Evolutionary conservation across 768 basidiomycete species (phyloP), one percentile per base, ranked within the genome.

Genomic region (Termitomyces bulborhizus): DNA sequence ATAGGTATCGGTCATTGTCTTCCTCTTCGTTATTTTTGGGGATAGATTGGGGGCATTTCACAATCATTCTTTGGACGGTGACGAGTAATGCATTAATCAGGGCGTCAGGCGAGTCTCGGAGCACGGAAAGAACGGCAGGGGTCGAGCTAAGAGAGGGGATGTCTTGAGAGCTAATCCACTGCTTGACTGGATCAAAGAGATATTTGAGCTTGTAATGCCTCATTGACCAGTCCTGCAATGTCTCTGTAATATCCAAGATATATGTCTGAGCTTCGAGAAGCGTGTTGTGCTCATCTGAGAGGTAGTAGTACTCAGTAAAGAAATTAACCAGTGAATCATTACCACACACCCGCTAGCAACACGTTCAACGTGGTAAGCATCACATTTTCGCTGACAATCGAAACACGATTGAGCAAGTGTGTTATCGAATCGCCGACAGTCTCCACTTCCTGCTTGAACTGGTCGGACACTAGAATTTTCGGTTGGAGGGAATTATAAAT

Each of bases 31-130:
- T 55, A 18, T 59, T 54, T 44, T 66, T 56, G 3, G 56, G 32
- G 6, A 36, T 37, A 13, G 46, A 18, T 40, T 68, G 66, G 3
- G 75, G 65, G 58, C 73, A 75, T 51, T 63, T 69, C 9, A 72
- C 64, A 13, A 84, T 70, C 62, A 91, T 63, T 21, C 76, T 70
- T 62, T 95, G 93, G 21, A 86, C 77, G 32, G 75, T 76, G 31
- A 90, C 67, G 21, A 96, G 77, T 46, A 93, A 71, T 0, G 74
- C 65, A 59, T 87, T 80, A 61, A 94, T 79, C 53, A 88, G 63
- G 3, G 59, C 32, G 51, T 81, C 76, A 1, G 71, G 63, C 47
- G 63, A 61, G 24, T 68, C 51, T 31, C 41, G 37, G 18, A 58
- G 37, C n/a, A 53, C 62, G 59, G 56, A 56, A 55, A 44, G 24